A percentile compares a stretch with the other conserved stretches of the same genome.
Conservation (phyloP, 2,329 filamentous ascomycete species). For the Pleochaeta shiraiana region DNA sequence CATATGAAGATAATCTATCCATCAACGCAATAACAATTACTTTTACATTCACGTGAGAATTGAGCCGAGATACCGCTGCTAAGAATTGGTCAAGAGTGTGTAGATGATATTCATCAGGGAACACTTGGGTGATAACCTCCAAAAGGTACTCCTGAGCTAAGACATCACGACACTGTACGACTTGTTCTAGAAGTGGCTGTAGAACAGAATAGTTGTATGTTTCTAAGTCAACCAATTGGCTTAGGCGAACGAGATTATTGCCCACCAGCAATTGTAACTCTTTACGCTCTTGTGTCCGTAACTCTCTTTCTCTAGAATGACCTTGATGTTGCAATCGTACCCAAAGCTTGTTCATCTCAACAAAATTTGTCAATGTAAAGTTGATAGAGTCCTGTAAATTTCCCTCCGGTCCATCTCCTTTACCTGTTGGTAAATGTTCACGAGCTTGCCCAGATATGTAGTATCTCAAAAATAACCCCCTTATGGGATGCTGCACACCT, state of each 20-base stretch:
- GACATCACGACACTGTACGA: conserved; percentile 94
- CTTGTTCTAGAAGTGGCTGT: conserved; percentile 77
- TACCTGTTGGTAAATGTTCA: conserved; percentile 63
- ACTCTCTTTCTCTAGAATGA: conserved; percentile 82
- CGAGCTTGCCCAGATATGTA: conserved; percentile 90
- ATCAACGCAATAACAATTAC: conserved; percentile 95
- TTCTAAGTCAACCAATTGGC: conserved; percentile 86
- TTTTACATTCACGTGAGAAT: conserved; percentile 95
- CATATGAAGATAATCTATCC: conserved; percentile 87
- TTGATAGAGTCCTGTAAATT: conserved; percentile 96
- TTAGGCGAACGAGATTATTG: conserved; percentile 86
- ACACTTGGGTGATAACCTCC: conserved; percentile 97
- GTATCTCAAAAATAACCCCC: conserved; percentile 86
- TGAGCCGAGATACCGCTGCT: conserved; percentile 75
- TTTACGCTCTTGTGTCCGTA: conserved; percentile 81
- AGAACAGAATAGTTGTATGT: conserved; percentile 84
- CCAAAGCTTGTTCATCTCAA: conserved; percentile 99
- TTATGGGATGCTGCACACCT: conserved; percentile 90
- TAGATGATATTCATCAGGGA: conserved; percentile 95
- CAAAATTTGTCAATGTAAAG: conserved; percentile 95
- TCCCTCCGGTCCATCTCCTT: conserved; percentile 77
- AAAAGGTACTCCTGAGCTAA: conserved; percentile 92
- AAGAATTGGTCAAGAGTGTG: conserved; percentile 93
- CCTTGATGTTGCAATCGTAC: conserved; percentile 94
- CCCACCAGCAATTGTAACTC: conserved; percentile 91